Conservation (phyloP, 805 yeast species). For the Schizosaccharomyces japonicus region DNA sequence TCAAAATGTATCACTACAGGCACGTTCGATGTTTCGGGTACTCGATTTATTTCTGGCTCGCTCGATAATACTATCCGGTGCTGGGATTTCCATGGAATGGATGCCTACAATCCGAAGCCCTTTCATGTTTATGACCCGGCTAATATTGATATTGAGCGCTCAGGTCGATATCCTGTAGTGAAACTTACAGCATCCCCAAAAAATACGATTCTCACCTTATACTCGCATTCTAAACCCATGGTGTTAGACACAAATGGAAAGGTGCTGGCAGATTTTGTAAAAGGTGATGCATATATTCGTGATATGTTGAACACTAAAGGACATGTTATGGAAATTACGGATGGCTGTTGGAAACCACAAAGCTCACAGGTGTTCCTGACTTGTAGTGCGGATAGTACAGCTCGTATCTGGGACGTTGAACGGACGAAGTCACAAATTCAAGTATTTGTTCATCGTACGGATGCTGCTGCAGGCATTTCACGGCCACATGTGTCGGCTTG, state of each 20-base stretch:
- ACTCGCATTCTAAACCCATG: background rate
- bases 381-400: constrained; percentile 15
- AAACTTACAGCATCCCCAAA: constrained; percentile 11
- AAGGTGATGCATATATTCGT: constrained; percentile 18
- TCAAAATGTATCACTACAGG: constrained; percentile 11
- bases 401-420: constrained; percentile 17
- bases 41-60: constrained; percentile 14
- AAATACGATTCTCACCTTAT: constrained; percentile 11
- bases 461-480: constrained; percentile 9
- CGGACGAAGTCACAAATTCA: constrained; percentile 11
- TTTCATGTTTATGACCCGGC: constrained; percentile 13
- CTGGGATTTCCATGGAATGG: constrained; percentile 18
- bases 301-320: constrained; percentile 19
- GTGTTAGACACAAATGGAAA: constrained; percentile 2
- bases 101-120: constrained; percentile 11
- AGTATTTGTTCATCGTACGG: constrained; percentile 14
- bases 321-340: constrained; percentile 15
- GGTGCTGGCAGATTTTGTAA: constrained; percentile 11
- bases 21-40: constrained; percentile 13
- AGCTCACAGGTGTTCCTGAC: constrained; percentile 13
- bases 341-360: constrained; percentile 15
- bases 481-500: background rate
- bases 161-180: constrained; percentile 8
- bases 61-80: constrained; percentile 14
- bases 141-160: constrained; percentile 9